Evolutionary conservation across 2,329 filamentous ascomycete species (phyloP).

Genomic region (Drechslerella stenobrocha): DNA sequence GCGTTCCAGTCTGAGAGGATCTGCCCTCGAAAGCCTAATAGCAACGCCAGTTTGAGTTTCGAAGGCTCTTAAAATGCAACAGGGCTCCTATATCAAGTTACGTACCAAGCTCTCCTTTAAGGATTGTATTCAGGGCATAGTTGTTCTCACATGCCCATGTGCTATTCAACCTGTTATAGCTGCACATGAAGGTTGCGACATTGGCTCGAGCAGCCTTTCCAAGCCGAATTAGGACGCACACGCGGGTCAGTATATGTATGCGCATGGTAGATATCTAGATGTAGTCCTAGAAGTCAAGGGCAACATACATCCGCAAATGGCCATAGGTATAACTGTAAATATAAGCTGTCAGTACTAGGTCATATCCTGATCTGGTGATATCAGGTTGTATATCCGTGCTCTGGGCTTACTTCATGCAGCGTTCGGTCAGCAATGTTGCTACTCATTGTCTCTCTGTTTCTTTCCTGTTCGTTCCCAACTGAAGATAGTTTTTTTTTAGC

Average conservation of each 20-base stretch:
- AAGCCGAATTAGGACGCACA: neutral
- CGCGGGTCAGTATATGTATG: no score
- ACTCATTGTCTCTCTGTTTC: slow-evolving; percentile 64
- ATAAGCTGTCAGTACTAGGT: slow-evolving; percentile 59
- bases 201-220: slow-evolving; percentile 33
- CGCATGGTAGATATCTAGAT: no score
- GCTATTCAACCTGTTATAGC: slow-evolving; percentile 79
- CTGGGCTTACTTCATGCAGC: slow-evolving; percentile 59
- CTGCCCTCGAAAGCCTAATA: slow-evolving; percentile 37
- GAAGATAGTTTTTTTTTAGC: no score
- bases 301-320: slow-evolving; percentile 50
- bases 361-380: neutral
- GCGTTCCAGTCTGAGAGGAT: slow-evolving; percentile 65
- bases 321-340: slow-evolving; percentile 66
- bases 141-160: slow-evolving; percentile 80
- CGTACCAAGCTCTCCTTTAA: slow-evolving; percentile 58
- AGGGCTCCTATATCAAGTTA: neutral
- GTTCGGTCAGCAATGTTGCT: slow-evolving; percentile 66
- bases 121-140: slow-evolving; percentile 71
- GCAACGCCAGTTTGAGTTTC: neutral
- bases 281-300: no score
- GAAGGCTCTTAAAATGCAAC: neutral
- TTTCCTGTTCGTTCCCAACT: slow-evolving; percentile 63
- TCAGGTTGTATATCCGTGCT: neutral
- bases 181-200: slow-evolving; percentile 57